phyloP scores from a whole-genome alignment of 768 basidiomycete species.

The Suillus brevipes region DNA sequence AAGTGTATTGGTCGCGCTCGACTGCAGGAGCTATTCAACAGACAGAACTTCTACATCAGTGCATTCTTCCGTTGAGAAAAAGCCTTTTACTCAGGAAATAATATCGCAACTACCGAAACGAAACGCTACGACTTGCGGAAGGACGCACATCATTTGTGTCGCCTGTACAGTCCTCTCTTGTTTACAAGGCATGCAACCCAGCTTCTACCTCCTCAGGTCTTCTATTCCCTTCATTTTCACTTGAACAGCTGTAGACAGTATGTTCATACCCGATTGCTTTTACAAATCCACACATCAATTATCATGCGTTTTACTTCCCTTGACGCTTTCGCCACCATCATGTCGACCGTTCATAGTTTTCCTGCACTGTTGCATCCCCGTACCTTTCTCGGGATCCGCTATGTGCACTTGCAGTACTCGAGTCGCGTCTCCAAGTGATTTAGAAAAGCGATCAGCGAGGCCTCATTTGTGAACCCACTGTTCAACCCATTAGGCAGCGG shows the following conservation, averaged over 20 bases:
- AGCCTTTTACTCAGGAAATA: too few relatives aligned
- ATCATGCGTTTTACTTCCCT: background rate
- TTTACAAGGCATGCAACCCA: background rate
- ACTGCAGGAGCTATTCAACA: too few relatives aligned
- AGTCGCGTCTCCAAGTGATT: too few relatives aligned
- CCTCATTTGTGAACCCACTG: background rate
- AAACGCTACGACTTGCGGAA: too few relatives aligned
- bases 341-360: background rate
- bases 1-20: too few relatives aligned
- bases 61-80: background rate
- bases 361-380: background rate
- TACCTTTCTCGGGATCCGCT: too few relatives aligned
- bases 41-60: background rate
- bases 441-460: background rate
- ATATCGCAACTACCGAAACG: too few relatives aligned
- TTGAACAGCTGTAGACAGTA: too few relatives aligned
- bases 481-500: too few relatives aligned
- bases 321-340: background rate
- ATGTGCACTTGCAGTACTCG: background rate
- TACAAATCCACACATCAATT: background rate
- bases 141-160: too few relatives aligned
- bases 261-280: background rate
- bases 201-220: background rate
- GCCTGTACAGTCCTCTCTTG: background rate
- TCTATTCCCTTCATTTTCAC: background rate